Evolutionary conservation across 352 stramenopile species (phyloP).

Genomic region (Phytopythium helicoides): DNA sequence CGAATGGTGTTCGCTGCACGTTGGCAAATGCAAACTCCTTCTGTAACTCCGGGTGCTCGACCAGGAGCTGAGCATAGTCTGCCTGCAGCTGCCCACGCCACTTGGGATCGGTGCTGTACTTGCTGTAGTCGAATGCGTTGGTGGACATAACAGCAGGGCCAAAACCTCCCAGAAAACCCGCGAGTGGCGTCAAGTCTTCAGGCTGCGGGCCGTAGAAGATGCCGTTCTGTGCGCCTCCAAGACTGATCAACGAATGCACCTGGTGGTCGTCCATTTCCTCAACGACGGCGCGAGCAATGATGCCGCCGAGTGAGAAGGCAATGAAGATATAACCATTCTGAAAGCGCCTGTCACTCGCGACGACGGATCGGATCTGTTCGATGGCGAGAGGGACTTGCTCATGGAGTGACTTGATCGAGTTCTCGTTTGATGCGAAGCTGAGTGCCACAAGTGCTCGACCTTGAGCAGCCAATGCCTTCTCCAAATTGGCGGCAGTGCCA

Average conservation of each 20-base stretch:
- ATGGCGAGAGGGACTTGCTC: slow-evolving; percentile 35
- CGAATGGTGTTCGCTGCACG: slow-evolving; percentile 27
- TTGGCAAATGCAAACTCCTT: slow-evolving; percentile 30
- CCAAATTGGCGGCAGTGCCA: slow-evolving; percentile 15
- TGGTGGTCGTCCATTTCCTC: slow-evolving; percentile 56
- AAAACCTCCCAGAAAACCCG: too few species aligned
- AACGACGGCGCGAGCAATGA: slow-evolving; percentile 32
- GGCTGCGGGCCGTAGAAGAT: slow-evolving; percentile 45
- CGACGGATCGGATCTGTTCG: slow-evolving; percentile 22
- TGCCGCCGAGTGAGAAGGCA: slow-evolving; percentile 34
- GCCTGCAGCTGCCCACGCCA: slow-evolving; percentile 36
- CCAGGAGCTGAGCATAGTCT: slow-evolving; percentile 28
- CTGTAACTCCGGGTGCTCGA: slow-evolving; percentile 24
- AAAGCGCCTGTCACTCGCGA: slow-evolving; percentile 22
- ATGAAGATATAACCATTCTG: slow-evolving; percentile 46
- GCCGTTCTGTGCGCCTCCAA: slow-evolving; percentile 38
- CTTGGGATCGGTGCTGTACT: slow-evolving; percentile 9
- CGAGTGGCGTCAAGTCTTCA: slow-evolving; percentile 14
- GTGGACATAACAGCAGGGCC: slow-evolving; percentile 2
- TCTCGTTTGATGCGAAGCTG: slow-evolving; percentile 22
- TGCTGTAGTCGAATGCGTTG: slow-evolving; percentile 20
- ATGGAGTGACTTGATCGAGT: slow-evolving; percentile 20
- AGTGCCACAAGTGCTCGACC: slow-evolving; percentile 26
- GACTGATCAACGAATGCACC: slow-evolving; percentile 35
- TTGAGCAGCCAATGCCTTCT: slow-evolving; percentile 25